Conservation (phyloP, 306 rosid genomes). For the Fragaria vesca region DNA sequence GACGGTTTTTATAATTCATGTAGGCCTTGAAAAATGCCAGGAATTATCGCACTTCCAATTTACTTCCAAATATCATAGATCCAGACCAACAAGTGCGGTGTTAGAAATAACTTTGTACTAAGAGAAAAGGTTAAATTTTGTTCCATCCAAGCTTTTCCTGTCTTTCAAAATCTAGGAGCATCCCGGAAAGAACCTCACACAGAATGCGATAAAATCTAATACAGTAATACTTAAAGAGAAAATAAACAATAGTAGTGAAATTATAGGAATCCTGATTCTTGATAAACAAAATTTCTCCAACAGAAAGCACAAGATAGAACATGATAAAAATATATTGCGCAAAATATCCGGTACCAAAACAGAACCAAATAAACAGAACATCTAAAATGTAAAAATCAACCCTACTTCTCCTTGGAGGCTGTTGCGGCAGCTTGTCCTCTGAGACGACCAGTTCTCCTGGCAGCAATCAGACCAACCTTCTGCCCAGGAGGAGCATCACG, state of each 20-base stretch:
- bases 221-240: background rate
- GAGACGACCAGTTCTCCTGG: slow-evolving; percentile 33
- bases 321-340: background rate
- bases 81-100: no score
- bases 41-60: no score
- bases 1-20: no score
- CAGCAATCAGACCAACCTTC: slow-evolving; percentile 36
- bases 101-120: no score
- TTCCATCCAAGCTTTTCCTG: no score
- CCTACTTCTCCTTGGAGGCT: slow-evolving; percentile 25
- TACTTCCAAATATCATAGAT: no score
- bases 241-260: background rate
- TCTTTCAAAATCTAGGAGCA: no score
- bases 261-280: background rate
- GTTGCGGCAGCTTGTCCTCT: slow-evolving; percentile 32
- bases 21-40: no score
- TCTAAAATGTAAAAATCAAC: background rate
- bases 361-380: background rate
- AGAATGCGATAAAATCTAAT: no score
- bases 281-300: background rate
- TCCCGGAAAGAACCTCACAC: no score
- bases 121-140: no score
- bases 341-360: background rate
- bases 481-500: slow-evolving; percentile 36
- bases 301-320: background rate